Evolutionary conservation across 208 protist genomes (phyloP).

Genomic region (Acanthamoeba castellanii): DNA sequence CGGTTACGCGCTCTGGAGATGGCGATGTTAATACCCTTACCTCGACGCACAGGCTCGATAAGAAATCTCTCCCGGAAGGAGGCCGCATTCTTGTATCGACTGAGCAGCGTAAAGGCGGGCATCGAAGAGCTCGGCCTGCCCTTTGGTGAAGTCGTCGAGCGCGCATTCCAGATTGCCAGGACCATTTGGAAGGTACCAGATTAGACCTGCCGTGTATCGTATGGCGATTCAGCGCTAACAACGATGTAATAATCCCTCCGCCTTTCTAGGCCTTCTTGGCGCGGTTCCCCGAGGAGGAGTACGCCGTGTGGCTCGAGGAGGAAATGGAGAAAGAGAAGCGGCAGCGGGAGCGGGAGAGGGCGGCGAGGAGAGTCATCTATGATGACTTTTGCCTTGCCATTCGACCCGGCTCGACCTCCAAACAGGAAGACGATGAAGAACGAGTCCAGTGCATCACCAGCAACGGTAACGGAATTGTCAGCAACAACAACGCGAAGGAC

Average conservation of each 20-base stretch:
- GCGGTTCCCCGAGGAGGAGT: conserved; percentile 56
- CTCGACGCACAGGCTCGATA: neutral
- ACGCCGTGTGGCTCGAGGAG: conserved; percentile 38
- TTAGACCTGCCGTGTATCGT: no score
- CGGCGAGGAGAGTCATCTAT: neutral
- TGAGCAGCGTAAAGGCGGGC: neutral
- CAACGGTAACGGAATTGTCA: neutral
- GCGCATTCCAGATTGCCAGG: conserved; percentile 6
- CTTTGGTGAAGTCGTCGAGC: conserved; percentile 39
- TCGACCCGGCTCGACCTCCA: conserved; percentile 19
- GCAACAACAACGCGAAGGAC: neutral
- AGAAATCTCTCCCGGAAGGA: neutral
- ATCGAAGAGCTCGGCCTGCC: neutral
- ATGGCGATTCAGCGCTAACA: no score
- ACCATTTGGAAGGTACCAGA: neutral
- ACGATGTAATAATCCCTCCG: neutral
- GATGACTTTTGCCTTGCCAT: conserved; percentile 53
- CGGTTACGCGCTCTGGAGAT: neutral
- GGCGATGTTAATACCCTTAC: neutral
- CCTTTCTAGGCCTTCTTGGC: conserved; percentile 1
- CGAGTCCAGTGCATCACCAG: neutral
- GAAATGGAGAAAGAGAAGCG: neutral
- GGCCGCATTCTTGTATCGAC: neutral
- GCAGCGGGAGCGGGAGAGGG: neutral
- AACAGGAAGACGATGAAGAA: neutral